phyloP scores from a whole-genome alignment of 192 early-diverging fungal genomes.

The Rhizophagus sp. region DNA sequence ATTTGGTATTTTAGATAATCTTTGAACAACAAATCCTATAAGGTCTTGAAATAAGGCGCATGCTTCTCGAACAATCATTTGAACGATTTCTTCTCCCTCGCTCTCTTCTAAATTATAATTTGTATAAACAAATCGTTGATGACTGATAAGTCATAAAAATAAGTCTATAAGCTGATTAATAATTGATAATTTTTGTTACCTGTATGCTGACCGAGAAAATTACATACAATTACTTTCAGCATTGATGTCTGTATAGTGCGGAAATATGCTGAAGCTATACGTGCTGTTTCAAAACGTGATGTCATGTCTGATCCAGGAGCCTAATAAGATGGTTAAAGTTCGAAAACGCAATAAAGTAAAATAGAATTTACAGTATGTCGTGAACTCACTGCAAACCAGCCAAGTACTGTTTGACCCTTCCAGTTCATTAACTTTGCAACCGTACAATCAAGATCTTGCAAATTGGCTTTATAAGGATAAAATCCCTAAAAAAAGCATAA shows the following conservation, averaged over 20 bases:
- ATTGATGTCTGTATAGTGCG: conserved; percentile 23
- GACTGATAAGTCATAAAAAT: background rate
- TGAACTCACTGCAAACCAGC: conserved; percentile 32
- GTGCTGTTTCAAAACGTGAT: background rate
- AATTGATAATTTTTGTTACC: background rate
- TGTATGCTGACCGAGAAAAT: conserved; percentile 26
- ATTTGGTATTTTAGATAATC: background rate
- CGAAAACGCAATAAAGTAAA: background rate
- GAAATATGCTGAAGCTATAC: conserved; percentile 34
- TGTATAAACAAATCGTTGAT: background rate
- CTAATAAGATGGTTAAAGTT: background rate
- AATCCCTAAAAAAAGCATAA: conserved; percentile 13
- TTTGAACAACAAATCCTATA: conserved; percentile 23
- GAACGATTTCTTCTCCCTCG: conserved; percentile 19
- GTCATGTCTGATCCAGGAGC: conserved; percentile 16
- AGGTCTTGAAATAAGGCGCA: conserved; percentile 28
- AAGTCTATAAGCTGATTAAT: background rate
- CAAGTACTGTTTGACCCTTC: conserved; percentile 33
- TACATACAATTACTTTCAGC: conserved; percentile 29
- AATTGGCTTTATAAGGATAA: conserved; percentile 26
- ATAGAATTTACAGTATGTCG: background rate
- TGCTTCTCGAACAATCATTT: conserved; percentile 13
- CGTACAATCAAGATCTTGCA: conserved; percentile 22
- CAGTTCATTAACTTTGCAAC: conserved; percentile 33
- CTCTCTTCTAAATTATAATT: conserved; percentile 9